A percentile compares a stretch with the other conserved stretches of the same genome.
Evolutionary conservation across 225 moss, liverwort and hornwort species (phyloP).

Genomic region (Pleurozium schreberi): DNA sequence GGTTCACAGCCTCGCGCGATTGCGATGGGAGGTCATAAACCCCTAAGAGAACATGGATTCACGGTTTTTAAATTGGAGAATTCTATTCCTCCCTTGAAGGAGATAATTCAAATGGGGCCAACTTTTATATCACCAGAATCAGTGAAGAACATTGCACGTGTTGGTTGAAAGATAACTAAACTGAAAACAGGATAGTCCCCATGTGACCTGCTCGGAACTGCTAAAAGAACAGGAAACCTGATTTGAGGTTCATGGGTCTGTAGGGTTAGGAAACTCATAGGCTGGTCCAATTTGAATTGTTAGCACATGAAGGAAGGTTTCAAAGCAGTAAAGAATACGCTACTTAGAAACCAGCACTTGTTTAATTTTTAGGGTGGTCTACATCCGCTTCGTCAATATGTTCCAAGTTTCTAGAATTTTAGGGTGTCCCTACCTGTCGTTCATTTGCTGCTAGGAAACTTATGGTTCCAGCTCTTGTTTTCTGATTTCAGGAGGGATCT

Average conservation of each 20-base stretch:
- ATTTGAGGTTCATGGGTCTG: background rate
- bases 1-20: background rate
- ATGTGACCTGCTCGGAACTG: background rate
- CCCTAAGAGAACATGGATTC: background rate
- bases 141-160: background rate
- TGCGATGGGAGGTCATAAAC: background rate
- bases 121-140: background rate
- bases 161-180: background rate
- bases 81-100: background rate
- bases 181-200: background rate
- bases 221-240: background rate
- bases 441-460: background rate
- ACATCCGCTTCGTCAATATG: background rate
- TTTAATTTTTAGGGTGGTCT: background rate
- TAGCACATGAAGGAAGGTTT: background rate
- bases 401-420: too few species aligned
- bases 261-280: background rate
- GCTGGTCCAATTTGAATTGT: background rate
- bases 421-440: background rate
- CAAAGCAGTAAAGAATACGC: background rate
- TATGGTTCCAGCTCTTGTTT: background rate
- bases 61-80: too few species aligned
- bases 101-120: too few species aligned
- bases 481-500: conserved; percentile 50
- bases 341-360: background rate